These are phyloP conservation scores for Fremontodendron californicum DNA, from an alignment of 345 rosid genomes.

Conservation along the genomic window DNA sequence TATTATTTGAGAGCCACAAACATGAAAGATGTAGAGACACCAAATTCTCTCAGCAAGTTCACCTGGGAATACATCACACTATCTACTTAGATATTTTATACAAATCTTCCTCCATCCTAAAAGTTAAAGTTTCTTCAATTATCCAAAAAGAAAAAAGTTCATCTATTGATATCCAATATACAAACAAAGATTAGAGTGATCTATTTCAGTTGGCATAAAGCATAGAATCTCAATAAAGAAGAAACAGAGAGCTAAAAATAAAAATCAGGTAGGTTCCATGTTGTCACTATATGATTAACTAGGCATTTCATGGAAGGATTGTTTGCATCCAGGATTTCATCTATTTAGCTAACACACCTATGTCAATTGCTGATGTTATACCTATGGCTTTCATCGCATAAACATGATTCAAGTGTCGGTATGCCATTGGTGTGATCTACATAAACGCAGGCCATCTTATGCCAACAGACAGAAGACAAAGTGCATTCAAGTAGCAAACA, in stretches of 20 bases:
- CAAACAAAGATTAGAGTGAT: neutral
- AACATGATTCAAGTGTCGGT: neutral
- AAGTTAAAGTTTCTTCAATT: neutral
- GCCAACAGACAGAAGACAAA: neutral
- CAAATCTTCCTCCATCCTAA: neutral
- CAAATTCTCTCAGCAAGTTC: constrained; percentile 72
- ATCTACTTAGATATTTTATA: neutral
- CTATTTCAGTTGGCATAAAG: neutral
- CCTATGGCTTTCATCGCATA: neutral
- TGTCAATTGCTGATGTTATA: neutral
- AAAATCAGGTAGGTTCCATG: neutral
- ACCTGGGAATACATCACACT: constrained; percentile 40
- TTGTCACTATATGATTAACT: neutral
- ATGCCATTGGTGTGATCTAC: neutral
- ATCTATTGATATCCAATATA: neutral
- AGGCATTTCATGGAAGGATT: constrained; percentile 3
- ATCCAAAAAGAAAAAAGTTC: neutral
- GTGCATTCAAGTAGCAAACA: neutral
- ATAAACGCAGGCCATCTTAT: neutral
- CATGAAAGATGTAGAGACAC: constrained; percentile 62
- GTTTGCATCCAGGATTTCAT: neutral
- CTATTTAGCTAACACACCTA: neutral
- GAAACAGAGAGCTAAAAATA: neutral
- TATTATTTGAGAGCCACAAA: constrained; percentile 29
- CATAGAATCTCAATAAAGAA: neutral